phyloP scores from a whole-genome alignment of 2,329 filamentous ascomycete species.

The Aspergillus flavus region DNA sequence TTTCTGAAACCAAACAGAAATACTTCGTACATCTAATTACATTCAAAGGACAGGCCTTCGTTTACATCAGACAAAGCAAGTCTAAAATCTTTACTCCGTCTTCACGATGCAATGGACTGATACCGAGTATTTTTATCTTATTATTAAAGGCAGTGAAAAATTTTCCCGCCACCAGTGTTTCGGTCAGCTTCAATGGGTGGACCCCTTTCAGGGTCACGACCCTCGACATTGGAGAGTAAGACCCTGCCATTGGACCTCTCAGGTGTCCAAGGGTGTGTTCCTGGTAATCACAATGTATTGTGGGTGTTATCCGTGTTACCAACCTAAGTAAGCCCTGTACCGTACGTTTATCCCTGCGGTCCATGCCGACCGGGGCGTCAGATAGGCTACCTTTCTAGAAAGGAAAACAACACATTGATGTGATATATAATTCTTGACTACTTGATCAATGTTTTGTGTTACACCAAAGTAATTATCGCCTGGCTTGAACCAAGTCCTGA shows the following conservation, averaged over 20 bases:
- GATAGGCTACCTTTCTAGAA: neutral
- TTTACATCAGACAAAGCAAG: neutral
- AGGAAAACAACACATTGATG: neutral
- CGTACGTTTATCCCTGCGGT: neutral
- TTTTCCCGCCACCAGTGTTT: constrained; percentile 4
- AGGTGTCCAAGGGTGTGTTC: neutral
- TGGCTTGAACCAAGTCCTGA: neutral
- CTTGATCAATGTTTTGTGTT: neutral
- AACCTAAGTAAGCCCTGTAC: neutral
- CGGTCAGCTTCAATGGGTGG: constrained; percentile 1
- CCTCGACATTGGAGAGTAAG: neutral
- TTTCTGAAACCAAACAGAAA: neutral
- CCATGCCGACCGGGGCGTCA: neutral
- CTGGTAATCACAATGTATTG: constrained; percentile 6
- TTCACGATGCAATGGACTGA: neutral
- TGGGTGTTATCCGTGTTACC: neutral
- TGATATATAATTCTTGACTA: neutral
- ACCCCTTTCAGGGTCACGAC: neutral
- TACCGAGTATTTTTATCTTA: neutral
- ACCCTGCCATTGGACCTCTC: constrained; percentile 1
- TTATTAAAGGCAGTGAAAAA: neutral
- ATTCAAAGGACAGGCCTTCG: neutral
- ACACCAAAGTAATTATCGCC: neutral
- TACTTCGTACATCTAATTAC: neutral
- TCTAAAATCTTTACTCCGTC: neutral